phyloP scores from a whole-genome alignment of 2,329 filamentous ascomycete genomes.

The Truncatella angustata region DNA sequence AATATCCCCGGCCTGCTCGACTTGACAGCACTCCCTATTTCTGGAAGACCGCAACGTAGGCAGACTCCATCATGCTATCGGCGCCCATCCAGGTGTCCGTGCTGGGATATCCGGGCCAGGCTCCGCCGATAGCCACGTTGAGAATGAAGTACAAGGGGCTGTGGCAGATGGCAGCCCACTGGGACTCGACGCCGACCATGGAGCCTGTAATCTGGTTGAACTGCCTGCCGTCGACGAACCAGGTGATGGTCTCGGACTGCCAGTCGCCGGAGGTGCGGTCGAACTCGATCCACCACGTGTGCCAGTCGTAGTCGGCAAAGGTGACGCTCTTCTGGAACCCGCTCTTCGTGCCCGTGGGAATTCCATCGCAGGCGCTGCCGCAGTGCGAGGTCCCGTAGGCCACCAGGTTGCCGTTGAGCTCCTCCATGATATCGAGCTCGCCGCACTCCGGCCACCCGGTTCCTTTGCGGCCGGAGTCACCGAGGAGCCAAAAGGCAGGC shows the following conservation, averaged over 20 bases:
- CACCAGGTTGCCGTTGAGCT: conserved; percentile 45
- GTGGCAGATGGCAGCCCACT: conserved; percentile 51
- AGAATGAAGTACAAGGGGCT: conserved; percentile 50
- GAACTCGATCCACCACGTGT: conserved; percentile 49
- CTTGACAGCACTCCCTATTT: no score
- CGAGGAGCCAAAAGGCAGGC: conserved; percentile 59
- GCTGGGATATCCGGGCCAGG: conserved; percentile 36
- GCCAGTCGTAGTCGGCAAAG: conserved; percentile 40
- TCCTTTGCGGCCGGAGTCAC: conserved; percentile 46
- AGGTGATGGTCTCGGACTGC: conserved; percentile 48
- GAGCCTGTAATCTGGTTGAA: conserved; percentile 44
- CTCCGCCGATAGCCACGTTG: conserved; percentile 55
- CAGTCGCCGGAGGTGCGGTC: conserved; percentile 46
- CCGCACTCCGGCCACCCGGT: conserved; percentile 51
- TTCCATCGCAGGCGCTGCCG: conserved; percentile 40
- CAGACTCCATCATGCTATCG: conserved; percentile 31
- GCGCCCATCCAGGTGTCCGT: conserved; percentile 27
- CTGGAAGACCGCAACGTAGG: conserved; percentile 21
- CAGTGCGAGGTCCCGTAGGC: conserved; percentile 54
- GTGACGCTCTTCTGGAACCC: conserved; percentile 36
- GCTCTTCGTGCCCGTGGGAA: conserved; percentile 47
- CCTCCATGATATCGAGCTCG: conserved; percentile 59
- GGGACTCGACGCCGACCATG: conserved; percentile 39
- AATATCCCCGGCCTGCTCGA: no score
- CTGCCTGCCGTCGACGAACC: conserved; percentile 44